These are phyloP conservation scores for Gymnopus androsaceus DNA, from an alignment of 1,284 basidiomycete species.

Conservation along the genomic window DNA sequence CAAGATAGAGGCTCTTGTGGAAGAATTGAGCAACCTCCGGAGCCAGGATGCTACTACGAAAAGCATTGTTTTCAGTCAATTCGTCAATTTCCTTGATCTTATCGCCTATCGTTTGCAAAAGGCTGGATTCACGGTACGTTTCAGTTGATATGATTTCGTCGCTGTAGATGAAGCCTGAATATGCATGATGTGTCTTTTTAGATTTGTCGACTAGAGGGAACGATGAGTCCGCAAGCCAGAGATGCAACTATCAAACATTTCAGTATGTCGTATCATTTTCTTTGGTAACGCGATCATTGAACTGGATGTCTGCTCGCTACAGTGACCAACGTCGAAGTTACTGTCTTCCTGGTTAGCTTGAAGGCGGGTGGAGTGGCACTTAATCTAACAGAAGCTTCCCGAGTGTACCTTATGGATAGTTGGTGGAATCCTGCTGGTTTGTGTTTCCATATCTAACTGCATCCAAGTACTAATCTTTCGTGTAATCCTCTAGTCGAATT, in stretches of 20 bases:
- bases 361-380: conserved; percentile 97
- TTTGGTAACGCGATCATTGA: not conserved
- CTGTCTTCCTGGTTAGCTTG: conserved; percentile 93
- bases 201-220: conserved; percentile 94
- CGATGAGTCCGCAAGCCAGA: conserved; percentile 95
- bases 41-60: conserved; percentile 91
- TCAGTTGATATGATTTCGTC: not conserved
- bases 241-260: conserved; percentile 95
- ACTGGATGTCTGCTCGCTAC: not conserved
- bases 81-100: conserved; percentile 88
- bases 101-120: conserved; percentile 92
- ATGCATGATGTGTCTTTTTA: conserved; percentile 33
- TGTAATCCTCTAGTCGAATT: conserved; percentile 64
- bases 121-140: conserved; percentile 81
- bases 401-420: conserved; percentile 90
- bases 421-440: conserved; percentile 87
- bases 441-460: not conserved
- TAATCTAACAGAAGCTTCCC: conserved; percentile 90
- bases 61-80: conserved; percentile 95
- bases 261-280: conserved; percentile 56
- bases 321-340: conserved; percentile 94
- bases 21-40: conserved; percentile 87
- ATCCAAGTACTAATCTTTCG: conserved; percentile 19
- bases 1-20: conserved; percentile 96
- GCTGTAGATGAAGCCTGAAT: not conserved